Conservation (phyloP, 129 eudicot species). For the Arctium minus region DNA sequence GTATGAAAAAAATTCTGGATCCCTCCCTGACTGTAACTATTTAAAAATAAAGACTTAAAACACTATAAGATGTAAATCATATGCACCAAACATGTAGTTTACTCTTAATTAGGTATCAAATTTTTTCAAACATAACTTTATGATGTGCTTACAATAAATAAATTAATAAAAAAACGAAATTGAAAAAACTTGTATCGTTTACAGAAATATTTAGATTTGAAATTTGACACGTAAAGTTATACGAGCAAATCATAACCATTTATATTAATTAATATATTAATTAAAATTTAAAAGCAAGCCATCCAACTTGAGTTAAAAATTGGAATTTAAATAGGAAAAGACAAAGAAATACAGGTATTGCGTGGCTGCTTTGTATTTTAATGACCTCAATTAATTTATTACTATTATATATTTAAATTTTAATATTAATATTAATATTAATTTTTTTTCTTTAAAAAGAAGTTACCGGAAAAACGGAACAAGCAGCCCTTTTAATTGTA, state of each 20-base stretch:
- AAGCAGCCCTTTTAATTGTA: background rate
- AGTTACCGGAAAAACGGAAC: background rate
- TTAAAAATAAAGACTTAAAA: background rate
- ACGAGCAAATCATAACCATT: background rate
- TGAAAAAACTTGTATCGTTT: background rate
- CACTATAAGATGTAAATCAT: background rate
- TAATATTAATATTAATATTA: too few species aligned
- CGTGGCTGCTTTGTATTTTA: background rate
- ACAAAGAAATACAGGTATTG: background rate
- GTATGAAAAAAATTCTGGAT: too few species aligned
- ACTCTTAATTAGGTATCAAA: background rate
- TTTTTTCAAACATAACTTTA: background rate
- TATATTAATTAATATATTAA: background rate
- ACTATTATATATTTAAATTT: too few species aligned
- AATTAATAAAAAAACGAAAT: background rate
- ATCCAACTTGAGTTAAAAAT: background rate
- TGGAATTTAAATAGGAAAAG: background rate
- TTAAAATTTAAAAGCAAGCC: background rate
- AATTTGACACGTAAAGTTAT: background rate
- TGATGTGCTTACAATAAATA: background rate
- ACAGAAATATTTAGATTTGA: background rate
- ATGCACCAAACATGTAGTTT: background rate
- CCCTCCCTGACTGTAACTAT: background rate
- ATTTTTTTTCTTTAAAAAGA: background rate
- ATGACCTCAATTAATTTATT: background rate